A percentile compares a stretch with the other conserved stretches of the same genome.
phyloP scores from a whole-genome alignment of 1,284 basidiomycete genomes.

The Rhizoctonia solani region DNA sequence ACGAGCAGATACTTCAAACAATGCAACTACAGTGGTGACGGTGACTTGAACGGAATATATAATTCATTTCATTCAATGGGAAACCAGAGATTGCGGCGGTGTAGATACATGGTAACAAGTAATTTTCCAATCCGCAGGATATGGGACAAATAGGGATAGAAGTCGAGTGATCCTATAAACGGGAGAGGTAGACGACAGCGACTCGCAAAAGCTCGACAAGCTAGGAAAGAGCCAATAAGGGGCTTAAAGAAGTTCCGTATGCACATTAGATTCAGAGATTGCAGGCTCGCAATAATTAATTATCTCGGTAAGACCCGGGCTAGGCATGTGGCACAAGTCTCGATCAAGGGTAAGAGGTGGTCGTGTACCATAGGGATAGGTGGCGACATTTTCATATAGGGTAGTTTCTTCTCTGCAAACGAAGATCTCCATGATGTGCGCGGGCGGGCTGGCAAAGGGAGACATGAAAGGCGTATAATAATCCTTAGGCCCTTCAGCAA shows the following conservation, averaged over 20 bases:
- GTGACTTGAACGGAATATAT: slow-evolving; percentile 1
- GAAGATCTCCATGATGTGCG: slow-evolving; percentile 12
- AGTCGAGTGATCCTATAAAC: background rate
- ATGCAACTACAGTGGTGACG: slow-evolving; percentile 21
- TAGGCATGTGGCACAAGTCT: background rate
- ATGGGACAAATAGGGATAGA: background rate
- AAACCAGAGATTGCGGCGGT: background rate
- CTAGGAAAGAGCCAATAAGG: too few species aligned
- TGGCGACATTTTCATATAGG: background rate
- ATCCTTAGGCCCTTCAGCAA: background rate
- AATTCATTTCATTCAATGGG: background rate
- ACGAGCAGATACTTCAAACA: slow-evolving; percentile 33
- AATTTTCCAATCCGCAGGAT: background rate
- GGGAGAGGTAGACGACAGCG: background rate
- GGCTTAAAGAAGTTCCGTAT: background rate
- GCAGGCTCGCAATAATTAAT: background rate
- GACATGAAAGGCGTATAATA: slow-evolving; percentile 1
- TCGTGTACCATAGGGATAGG: background rate
- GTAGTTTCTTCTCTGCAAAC: slow-evolving; percentile 2
- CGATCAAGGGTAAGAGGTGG: background rate
- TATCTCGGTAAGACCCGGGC: background rate
- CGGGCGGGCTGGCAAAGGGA: slow-evolving; percentile 5
- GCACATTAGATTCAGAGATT: background rate
- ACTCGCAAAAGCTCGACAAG: background rate
- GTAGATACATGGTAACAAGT: slow-evolving; percentile 1